Base-by-base conservation (phyloP, 2,329 filamentous ascomycete species). In the Biscogniauxia marginata region DNA sequence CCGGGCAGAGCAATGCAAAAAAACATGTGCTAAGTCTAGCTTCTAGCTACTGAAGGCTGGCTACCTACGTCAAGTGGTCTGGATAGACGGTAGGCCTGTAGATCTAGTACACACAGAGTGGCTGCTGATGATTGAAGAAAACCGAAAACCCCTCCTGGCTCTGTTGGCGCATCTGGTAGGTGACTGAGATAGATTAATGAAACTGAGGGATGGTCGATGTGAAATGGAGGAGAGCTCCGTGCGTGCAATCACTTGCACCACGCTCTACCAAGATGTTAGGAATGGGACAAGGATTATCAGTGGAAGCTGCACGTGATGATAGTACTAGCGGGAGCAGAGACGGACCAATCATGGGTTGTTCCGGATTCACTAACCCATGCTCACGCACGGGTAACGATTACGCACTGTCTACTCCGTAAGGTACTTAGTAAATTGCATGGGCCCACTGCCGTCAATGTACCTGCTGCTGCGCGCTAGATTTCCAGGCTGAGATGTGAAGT, bases 1-100 rank as follows among this genome's bases (percentile, higher is more conserved):
- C 50, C 48, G 58, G 52, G 54, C 49, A 55, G 58, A 55, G 54
- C 60, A 56, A 46, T 44, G 58, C 46, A 53, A 54, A 49, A 46
- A 45, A 25, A 46, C 49, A 52, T 54, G 20, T 54, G 56, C 52
- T 50, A 23, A 53, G 52, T 55, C 56, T 58, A 55, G 56, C 52
- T 58, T 50, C 56, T 58, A 39, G 30, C 30, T 39, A 39, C 30
- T 39, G 13, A 18, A 52, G 47, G 16, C 23, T 52, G 43, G 52
- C 55, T 39, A 50, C 34, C 46, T 46, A 49, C 25, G 25, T 56
- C 45, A 16, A 49, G 24, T 13, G 30, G 44, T 30, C 34, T 50
- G 16, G 20, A 43, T 20, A 24, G 48, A 9, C 3, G 13, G 30
- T 39, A 39, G 30, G 30, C 30, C 30, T 39, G 30, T 39, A 39